Conservation (phyloP, 2,329 filamentous ascomycete species). For the Monilinia fructigena region DNA sequence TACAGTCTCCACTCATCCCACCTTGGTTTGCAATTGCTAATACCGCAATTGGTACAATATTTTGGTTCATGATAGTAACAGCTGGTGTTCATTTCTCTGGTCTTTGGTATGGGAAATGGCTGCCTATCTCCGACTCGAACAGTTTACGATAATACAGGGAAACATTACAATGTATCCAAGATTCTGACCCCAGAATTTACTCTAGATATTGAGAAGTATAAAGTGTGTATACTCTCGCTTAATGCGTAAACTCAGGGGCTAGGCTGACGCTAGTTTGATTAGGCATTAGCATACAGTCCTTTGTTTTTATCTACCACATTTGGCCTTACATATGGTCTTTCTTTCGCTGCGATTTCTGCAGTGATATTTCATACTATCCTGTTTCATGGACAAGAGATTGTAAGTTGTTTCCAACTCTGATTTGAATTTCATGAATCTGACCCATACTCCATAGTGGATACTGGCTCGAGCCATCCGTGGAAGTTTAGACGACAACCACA, state of each 20-base stretch:
- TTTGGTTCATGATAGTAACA: constrained; percentile 61
- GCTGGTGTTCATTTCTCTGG: constrained; percentile 64
- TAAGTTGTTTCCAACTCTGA: not conserved
- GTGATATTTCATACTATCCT: constrained; percentile 67
- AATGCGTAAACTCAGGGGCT: constrained; percentile 45
- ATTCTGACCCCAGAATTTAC: constrained; percentile 68
- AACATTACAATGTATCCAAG: constrained; percentile 57
- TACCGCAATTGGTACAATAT: constrained; percentile 63
- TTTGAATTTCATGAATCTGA: not conserved
- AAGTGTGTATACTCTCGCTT: constrained; percentile 63
- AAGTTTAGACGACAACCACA: constrained; percentile 40
- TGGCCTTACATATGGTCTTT: constrained; percentile 66
- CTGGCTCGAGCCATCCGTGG: constrained; percentile 64
- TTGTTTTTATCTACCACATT: constrained; percentile 73
- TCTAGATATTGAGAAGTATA: constrained; percentile 63
- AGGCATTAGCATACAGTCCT: constrained; percentile 69
- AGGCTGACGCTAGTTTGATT: constrained; percentile 49
- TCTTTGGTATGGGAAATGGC: constrained; percentile 63
- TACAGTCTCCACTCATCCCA: constrained; percentile 55
- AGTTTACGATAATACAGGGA: constrained; percentile 63
- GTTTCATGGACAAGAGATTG: constrained; percentile 66
- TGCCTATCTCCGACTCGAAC: constrained; percentile 59
- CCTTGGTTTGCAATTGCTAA: constrained; percentile 73
- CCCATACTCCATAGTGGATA: constrained; percentile 44
- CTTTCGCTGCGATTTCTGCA: constrained; percentile 68